A percentile compares a stretch with the other conserved stretches of the same genome.
Conservation (phyloP, 495 filamentous ascomycete species). For the Neurospora sp. region DNA sequence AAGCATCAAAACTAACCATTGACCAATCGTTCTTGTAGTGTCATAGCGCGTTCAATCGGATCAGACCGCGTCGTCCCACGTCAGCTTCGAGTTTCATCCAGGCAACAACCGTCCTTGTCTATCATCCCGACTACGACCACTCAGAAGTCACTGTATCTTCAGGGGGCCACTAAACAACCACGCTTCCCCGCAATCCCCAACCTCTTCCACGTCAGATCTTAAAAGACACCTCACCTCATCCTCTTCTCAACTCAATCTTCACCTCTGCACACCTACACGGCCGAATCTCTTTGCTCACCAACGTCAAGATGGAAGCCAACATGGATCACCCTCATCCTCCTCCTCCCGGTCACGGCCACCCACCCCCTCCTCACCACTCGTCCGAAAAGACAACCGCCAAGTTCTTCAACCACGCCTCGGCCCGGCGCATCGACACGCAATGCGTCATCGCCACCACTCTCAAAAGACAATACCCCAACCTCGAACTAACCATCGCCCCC, state of each 20-base stretch:
- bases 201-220: background rate
- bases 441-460: slow-evolving; percentile 38
- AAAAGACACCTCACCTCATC: background rate
- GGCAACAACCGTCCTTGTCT: background rate
- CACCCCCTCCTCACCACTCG: background rate
- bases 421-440: slow-evolving; percentile 41
- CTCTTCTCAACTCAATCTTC: background rate
- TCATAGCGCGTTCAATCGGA: background rate
- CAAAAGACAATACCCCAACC: slow-evolving; percentile 38
- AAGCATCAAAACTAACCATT: background rate
- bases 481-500: slow-evolving; percentile 36
- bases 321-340: background rate
- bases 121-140: background rate
- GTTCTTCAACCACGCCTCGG: slow-evolving; percentile 38
- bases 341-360: background rate
- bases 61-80: background rate
- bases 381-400: slow-evolving; percentile 12
- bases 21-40: background rate
- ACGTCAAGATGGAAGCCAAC: background rate
- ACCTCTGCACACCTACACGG: background rate
- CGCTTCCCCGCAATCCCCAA: slow-evolving; percentile 4
- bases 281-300: background rate
- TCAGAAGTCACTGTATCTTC: background rate
- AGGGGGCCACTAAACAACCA: background rate
- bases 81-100: background rate